Conservation (phyloP, 148 eudicot genomes). For the Vaccinium vitisidaea region DNA sequence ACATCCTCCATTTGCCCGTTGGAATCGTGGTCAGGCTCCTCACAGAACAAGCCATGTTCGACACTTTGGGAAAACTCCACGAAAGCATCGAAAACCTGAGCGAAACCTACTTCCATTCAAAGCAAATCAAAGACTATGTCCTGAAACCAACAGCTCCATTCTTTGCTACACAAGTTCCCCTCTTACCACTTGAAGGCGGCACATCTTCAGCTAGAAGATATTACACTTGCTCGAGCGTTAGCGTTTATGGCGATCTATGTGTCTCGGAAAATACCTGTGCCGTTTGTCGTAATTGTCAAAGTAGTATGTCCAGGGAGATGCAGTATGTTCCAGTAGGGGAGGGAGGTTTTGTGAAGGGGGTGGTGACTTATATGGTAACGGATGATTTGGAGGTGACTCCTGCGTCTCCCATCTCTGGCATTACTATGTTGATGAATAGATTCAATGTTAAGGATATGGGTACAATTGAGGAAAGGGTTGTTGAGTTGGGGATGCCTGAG, state of each 20-base stretch:
- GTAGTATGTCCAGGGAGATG: neutral
- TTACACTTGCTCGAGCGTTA: neutral
- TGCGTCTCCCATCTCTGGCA: neutral
- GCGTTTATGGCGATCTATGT: neutral
- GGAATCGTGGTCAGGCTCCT: constrained; percentile 19
- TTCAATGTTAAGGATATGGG: neutral
- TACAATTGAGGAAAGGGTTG: constrained; percentile 3
- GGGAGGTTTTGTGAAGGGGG: neutral
- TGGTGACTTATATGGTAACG: too few species aligned
- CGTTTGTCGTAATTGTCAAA: neutral
- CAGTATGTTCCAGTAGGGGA: too few species aligned
- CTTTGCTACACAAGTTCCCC: neutral
- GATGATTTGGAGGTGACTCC: constrained; percentile 32
- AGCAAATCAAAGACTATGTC: neutral
- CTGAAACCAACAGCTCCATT: neutral
- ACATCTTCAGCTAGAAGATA: neutral
- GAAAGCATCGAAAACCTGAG: constrained; percentile 12
- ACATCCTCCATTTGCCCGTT: constrained; percentile 27
- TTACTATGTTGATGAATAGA: neutral
- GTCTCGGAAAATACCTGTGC: neutral
- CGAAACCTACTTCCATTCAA: neutral
- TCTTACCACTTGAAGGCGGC: neutral
- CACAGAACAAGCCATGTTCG: constrained; percentile 10
- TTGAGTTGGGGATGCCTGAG: neutral
- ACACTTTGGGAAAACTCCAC: constrained; percentile 16